phyloP scores from a whole-genome alignment of 2,329 filamentous ascomycete genomes.

The Neofusicoccum sp. region DNA sequence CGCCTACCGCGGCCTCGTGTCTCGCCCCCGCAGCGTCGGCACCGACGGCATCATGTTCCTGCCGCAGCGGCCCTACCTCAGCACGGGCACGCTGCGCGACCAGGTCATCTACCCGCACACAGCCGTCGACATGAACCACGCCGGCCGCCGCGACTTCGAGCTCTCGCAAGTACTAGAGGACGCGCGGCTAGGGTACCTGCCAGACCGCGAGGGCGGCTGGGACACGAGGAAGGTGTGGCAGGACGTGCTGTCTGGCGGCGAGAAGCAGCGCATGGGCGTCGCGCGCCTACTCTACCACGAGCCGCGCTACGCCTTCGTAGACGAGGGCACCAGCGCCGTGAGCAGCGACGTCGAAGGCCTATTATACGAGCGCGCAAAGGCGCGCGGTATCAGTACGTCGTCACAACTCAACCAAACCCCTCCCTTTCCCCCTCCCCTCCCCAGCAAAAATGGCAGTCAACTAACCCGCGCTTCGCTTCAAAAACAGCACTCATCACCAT shows the following conservation, averaged over 20 bases:
- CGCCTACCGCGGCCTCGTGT: slow-evolving; percentile 89
- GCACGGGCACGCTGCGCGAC: slow-evolving; percentile 87
- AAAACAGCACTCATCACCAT: slow-evolving; percentile 82
- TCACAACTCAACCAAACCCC: no score
- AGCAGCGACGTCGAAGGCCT: slow-evolving; percentile 92
- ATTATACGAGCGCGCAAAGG: slow-evolving; percentile 90
- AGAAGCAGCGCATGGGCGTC: slow-evolving; percentile 95
- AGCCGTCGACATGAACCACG: slow-evolving; percentile 88
- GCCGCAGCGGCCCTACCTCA: slow-evolving; percentile 89
- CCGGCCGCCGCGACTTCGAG: slow-evolving; percentile 75
- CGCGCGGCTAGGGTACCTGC: slow-evolving; percentile 84
- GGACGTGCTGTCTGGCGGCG: slow-evolving; percentile 92
- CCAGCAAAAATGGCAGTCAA: background rate
- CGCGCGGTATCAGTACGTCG: slow-evolving; percentile 88
- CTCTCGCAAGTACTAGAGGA: slow-evolving; percentile 78
- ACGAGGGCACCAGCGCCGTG: slow-evolving; percentile 94
- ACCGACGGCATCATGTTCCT: slow-evolving; percentile 98
- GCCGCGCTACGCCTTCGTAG: slow-evolving; percentile 89
- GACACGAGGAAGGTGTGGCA: slow-evolving; percentile 98
- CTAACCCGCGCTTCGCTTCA: background rate
- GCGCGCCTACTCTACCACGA: slow-evolving; percentile 92
- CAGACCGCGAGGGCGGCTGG: slow-evolving; percentile 92
- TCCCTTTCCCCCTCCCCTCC: slow-evolving; percentile 13
- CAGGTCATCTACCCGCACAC: slow-evolving; percentile 98
- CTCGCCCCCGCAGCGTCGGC: slow-evolving; percentile 76